phyloP scores from a whole-genome alignment of 2,329 filamentous ascomycete genomes.

The Penicillium sp. region DNA sequence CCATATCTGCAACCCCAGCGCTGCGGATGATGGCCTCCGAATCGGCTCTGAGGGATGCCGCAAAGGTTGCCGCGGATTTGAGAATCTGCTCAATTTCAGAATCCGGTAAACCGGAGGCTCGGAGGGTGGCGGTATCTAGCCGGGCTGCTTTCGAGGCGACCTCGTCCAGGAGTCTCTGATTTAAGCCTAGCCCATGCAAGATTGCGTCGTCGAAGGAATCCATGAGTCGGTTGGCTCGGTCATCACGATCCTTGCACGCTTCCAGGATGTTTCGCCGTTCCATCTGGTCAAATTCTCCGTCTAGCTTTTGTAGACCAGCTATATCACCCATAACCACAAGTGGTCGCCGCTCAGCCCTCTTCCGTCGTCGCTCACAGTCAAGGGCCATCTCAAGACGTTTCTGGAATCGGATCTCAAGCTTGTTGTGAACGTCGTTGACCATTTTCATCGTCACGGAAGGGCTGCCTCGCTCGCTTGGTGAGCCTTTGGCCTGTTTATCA shows the following conservation, averaged over 20 bases:
- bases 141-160: slow-evolving; percentile 38
- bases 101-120: slow-evolving; percentile 27
- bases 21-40: slow-evolving; percentile 41
- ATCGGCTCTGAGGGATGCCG: slow-evolving; percentile 36
- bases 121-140: slow-evolving; percentile 29
- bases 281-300: slow-evolving; percentile 43
- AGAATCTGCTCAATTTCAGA: slow-evolving; percentile 34
- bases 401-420: slow-evolving; percentile 44
- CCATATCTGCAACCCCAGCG: slow-evolving; percentile 43
- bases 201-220: slow-evolving; percentile 45
- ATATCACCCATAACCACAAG: slow-evolving; percentile 47
- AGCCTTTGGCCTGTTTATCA: slow-evolving; percentile 31
- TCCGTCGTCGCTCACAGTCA: slow-evolving; percentile 48
- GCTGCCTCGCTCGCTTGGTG: slow-evolving; percentile 26
- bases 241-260: slow-evolving; percentile 43
- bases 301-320: slow-evolving; percentile 42
- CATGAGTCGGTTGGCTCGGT: slow-evolving; percentile 44
- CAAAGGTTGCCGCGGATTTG: slow-evolving; percentile 30
- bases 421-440: slow-evolving; percentile 40
- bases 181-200: slow-evolving; percentile 43
- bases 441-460: slow-evolving; percentile 39
- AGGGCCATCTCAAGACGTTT: slow-evolving; percentile 44
- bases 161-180: slow-evolving; percentile 45
- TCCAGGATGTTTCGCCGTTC: slow-evolving; percentile 45
- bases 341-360: slow-evolving; percentile 46